Base-by-base conservation (phyloP, 2,329 filamentous ascomycete species). In the Penicillium aurantiogriseum region DNA sequence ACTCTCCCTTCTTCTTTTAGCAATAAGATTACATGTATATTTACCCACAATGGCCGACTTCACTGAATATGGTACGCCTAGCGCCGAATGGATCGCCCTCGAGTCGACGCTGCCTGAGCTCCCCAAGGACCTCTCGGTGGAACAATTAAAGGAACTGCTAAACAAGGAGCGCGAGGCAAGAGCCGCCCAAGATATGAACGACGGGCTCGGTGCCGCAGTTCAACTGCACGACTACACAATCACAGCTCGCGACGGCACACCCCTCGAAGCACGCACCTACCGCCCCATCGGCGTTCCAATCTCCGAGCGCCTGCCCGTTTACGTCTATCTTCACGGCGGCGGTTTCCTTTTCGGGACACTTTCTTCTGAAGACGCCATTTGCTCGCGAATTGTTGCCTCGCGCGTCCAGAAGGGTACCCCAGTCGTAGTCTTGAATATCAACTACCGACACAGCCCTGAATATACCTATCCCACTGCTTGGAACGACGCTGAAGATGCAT, bases 391-490 rank as follows among this genome's bases (percentile, higher is more conserved):
- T 10, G 80, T 82, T 0, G 66, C 77, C 13, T 54, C 60, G 0
- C 62, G 69, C 4, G 47, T 57, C 1, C 73, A 61, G 2, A 60
- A 63, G 5, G 50, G 33, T 19, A 52, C 52, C 1, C 69, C 68
- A 4, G 47, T 80, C 2, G 69, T 81, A 0, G 82, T 85, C 0
- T 63, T 85, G 1, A 83, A 84, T 42, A 72, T 85, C 13, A 83
- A 84, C 61, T 86, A 86, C 65, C 79, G 85, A 0, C 83, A 86
- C 63, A 83, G 83, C 0, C 84, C 84, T 0, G 80, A 85, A 51
- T 71, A 78, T 59, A 63, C 57, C 0, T 86, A 81, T 56, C 85
- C 84, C 0, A 80, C 76, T 0, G 76, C 79, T 0, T 84, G 79
- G 79, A 47, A 71, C 43, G 85, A 87, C 46, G 68, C 75, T 0